Conservation (phyloP, 352 stramenopile species). For the Pythium dissimile region DNA sequence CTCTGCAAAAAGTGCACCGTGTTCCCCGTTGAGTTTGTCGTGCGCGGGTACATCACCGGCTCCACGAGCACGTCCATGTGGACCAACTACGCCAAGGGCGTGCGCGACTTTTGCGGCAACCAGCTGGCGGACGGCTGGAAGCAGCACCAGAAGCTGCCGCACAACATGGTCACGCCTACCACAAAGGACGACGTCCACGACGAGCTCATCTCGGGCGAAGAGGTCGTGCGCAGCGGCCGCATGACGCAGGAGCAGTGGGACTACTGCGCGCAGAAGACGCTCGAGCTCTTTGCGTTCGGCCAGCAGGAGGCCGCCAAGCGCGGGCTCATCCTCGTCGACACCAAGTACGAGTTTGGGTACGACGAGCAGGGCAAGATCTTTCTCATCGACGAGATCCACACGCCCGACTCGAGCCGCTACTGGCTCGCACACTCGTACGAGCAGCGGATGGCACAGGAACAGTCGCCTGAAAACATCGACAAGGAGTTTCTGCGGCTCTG, state of each 20-base stretch:
- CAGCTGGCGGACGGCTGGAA: constrained; percentile 90
- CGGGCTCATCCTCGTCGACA: constrained; percentile 98
- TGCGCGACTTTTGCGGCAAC: constrained; percentile 97
- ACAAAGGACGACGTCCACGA: constrained; percentile 98
- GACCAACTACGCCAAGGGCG: constrained; percentile 98
- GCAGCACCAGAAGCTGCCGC: constrained; percentile 96
- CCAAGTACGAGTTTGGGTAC: constrained; percentile 92
- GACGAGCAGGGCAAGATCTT: constrained; percentile 90
- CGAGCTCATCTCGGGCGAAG: constrained; percentile 94
- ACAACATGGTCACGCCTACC: constrained; percentile 97
- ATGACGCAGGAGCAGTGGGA: constrained; percentile 98
- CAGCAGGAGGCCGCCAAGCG: constrained; percentile 89
- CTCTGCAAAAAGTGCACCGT: constrained; percentile 95
- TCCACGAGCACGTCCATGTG: constrained; percentile 98
- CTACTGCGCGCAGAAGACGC: constrained; percentile 89
- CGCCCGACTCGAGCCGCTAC: constrained; percentile 97
- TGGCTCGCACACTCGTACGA: constrained; percentile 91
- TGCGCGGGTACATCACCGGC: constrained; percentile 96
- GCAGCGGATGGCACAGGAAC: constrained; percentile 74
- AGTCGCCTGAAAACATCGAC: constrained; percentile 98
- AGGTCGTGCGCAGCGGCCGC: constrained; percentile 91
- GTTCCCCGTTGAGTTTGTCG: constrained; percentile 99
- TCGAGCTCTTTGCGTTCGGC: constrained; percentile 92
- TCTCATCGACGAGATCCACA: constrained; percentile 99
- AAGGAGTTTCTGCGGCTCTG: constrained; percentile 99